phyloP scores from a whole-genome alignment of 805 yeast species.

The Danielia oregonensis region DNA sequence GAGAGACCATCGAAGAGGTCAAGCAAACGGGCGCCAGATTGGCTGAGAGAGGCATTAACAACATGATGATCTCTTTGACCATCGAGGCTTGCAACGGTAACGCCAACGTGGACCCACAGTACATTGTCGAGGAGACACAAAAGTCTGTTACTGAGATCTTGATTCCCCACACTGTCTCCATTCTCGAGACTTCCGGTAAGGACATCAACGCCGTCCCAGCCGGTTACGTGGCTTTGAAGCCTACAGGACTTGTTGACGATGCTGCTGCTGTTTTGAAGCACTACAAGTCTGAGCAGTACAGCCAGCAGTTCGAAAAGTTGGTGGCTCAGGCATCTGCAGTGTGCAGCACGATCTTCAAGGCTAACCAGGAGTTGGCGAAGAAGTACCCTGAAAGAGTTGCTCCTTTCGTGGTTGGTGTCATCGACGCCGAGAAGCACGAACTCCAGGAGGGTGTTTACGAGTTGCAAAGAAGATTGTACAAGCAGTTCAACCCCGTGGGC shows the following conservation, averaged over 20 bases:
- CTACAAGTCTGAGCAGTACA: conserved; percentile 46
- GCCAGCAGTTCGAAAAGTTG: conserved; percentile 49
- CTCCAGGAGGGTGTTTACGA: conserved; percentile 90
- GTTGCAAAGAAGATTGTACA: conserved; percentile 76
- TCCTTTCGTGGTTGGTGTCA: conserved; percentile 72
- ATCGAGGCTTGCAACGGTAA: conserved; percentile 90
- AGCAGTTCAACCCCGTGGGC: conserved; percentile 61
- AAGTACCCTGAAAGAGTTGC: conserved; percentile 61
- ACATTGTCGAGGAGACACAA: conserved; percentile 61
- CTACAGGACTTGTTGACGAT: conserved; percentile 79
- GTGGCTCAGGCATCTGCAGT: conserved; percentile 64
- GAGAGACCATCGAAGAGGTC: conserved; percentile 71
- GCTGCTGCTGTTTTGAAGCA: conserved; percentile 71
- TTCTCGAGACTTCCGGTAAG: conserved; percentile 43
- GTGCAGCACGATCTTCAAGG: conserved; percentile 51
- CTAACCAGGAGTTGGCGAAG: conserved; percentile 47
- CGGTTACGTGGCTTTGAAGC: conserved; percentile 90
- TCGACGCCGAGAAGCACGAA: conserved; percentile 90
- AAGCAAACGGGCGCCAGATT: conserved; percentile 65
- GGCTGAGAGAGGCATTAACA: conserved; percentile 71
- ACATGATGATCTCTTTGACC: conserved; percentile 93
- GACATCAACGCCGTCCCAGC: conserved; percentile 73
- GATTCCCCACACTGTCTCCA: conserved; percentile 64
- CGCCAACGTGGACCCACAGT: conserved; percentile 53
- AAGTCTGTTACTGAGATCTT: conserved; percentile 64